These are phyloP conservation scores for Saccharata proteae DNA, from an alignment of 2,329 filamentous ascomycete genomes.

Conservation along the genomic window DNA sequence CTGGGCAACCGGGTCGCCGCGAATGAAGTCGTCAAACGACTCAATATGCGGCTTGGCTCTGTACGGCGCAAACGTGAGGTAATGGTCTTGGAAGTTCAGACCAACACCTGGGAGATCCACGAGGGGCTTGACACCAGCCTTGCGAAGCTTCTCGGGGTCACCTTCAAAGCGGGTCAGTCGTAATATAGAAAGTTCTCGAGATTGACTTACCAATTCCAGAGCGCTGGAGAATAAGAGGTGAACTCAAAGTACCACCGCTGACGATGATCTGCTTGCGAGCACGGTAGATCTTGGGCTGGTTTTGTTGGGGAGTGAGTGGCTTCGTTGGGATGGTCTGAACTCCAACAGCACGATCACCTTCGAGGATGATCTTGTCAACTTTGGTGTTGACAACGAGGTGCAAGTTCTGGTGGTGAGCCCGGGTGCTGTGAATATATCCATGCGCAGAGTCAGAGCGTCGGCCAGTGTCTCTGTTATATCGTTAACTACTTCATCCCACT, in stretches of 20 bases:
- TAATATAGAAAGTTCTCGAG: too few species aligned
- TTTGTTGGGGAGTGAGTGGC: slow-evolving; percentile 45
- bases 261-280: slow-evolving; percentile 66
- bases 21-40: slow-evolving; percentile 68
- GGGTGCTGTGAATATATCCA: slow-evolving; percentile 65
- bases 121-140: slow-evolving; percentile 54
- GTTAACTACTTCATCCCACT: slow-evolving; percentile 2
- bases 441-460: slow-evolving; percentile 67
- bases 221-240: slow-evolving; percentile 61
- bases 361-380: slow-evolving; percentile 63
- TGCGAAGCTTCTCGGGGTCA: slow-evolving; percentile 58
- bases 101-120: slow-evolving; percentile 63
- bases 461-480: slow-evolving; percentile 39
- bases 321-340: slow-evolving; percentile 62
- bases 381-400: slow-evolving; percentile 67
- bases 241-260: slow-evolving; percentile 60
- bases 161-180: too few species aligned
- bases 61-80: slow-evolving; percentile 55
- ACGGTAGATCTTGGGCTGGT: slow-evolving; percentile 45
- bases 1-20: slow-evolving; percentile 61
- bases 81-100: slow-evolving; percentile 58
- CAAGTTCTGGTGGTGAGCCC: slow-evolving; percentile 56
- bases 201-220: slow-evolving; percentile 48
- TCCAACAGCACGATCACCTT: slow-evolving; percentile 58
- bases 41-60: slow-evolving; percentile 64